phyloP scores from a whole-genome alignment of 257 asterid species.

The Solanum megistacrolobum region DNA sequence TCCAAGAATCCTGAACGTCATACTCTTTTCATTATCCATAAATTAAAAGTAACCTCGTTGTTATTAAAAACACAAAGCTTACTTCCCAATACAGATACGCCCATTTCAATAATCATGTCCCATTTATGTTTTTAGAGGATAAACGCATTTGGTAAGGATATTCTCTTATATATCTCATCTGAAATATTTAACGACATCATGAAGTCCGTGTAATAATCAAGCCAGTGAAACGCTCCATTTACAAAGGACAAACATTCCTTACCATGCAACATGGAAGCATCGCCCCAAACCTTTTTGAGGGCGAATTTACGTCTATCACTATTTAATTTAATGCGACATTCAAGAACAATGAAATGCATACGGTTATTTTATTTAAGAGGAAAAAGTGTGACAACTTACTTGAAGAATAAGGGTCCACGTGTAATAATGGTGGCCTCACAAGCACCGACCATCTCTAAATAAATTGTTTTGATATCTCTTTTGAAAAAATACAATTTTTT shows the following conservation, averaged over 20 bases:
- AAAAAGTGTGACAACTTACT: too few species aligned
- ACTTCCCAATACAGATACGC: neutral
- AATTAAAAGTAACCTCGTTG: too few species aligned
- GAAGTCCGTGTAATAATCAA: too few species aligned
- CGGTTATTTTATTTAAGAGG: too few species aligned
- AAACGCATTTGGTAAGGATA: neutral
- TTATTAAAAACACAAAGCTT: neutral
- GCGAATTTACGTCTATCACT: too few species aligned
- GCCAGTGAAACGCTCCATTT: neutral
- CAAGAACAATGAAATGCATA: too few species aligned
- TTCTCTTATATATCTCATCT: neutral
- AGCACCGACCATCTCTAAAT: neutral
- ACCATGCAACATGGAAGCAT: too few species aligned
- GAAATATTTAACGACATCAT: neutral
- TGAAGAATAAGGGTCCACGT: too few species aligned
- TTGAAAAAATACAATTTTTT: neutral
- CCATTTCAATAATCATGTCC: neutral
- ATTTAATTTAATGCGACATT: too few species aligned
- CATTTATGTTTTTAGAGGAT: too few species aligned
- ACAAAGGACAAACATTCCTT: neutral
- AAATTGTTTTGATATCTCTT: neutral
- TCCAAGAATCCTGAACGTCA: neutral
- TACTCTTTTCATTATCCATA: neutral
- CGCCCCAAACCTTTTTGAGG: neutral
- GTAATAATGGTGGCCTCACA: neutral